phyloP scores from a whole-genome alignment of 345 rosid genomes.

The Lepidium aucheri region DNA sequence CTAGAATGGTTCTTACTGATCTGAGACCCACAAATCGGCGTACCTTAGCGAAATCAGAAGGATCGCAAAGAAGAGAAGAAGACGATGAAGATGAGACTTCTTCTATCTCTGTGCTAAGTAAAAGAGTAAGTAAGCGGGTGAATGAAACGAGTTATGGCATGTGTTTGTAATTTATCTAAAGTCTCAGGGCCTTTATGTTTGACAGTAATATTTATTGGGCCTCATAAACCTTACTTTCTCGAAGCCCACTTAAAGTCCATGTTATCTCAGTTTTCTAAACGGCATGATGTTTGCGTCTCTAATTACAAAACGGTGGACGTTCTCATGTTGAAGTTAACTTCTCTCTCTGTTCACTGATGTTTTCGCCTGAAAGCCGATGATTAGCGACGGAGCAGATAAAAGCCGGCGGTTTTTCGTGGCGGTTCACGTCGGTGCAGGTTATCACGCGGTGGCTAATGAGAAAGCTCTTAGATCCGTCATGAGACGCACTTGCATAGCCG shows the following conservation, averaged over 20 bases:
- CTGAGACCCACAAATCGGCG: background rate
- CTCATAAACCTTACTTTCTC: background rate
- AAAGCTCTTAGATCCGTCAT: slow-evolving; percentile 74
- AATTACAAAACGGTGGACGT: background rate
- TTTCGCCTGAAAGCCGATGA: slow-evolving; percentile 10
- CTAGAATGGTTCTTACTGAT: background rate
- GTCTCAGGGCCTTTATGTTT: background rate
- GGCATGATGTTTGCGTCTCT: background rate
- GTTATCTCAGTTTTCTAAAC: background rate
- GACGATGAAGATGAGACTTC: slow-evolving; percentile 14
- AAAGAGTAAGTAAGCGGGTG: background rate
- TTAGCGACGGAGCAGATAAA: slow-evolving; percentile 28
- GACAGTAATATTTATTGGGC: background rate
- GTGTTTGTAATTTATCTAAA: slow-evolving; percentile 1
- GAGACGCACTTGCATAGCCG: slow-evolving; percentile 87
- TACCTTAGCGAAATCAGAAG: slow-evolving; percentile 16
- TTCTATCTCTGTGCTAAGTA: background rate
- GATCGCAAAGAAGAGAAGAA: slow-evolving; percentile 6
- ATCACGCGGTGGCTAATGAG: slow-evolving; percentile 64
- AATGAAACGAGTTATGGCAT: slow-evolving; percentile 2
- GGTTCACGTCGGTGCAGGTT: slow-evolving; percentile 93
- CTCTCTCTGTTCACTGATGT: background rate
- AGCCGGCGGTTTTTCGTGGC: slow-evolving; percentile 78
- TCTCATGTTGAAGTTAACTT: background rate
- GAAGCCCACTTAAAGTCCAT: background rate